phyloP scores from a whole-genome alignment of 2,329 filamentous ascomycete species.

The Monosporascus sp. region DNA sequence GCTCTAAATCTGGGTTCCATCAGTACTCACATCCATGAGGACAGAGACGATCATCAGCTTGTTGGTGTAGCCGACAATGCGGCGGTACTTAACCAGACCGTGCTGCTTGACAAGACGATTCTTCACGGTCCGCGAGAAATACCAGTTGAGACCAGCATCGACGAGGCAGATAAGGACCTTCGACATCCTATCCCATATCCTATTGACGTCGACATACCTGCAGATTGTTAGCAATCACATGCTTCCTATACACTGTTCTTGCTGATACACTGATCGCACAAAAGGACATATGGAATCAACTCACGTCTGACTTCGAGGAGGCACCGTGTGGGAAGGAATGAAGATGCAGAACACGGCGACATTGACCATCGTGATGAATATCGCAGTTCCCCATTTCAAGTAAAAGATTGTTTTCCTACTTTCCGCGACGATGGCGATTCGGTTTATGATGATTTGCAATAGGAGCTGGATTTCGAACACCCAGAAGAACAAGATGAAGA shows the following conservation, averaged over 20 bases:
- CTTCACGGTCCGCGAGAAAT: conserved; percentile 44
- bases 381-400: conserved; percentile 42
- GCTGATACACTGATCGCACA: too few relatives aligned
- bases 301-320: conserved; percentile 32
- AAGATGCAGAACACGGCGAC: conserved; percentile 49
- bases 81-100: conserved; percentile 44
- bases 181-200: conserved; percentile 46
- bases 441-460: conserved; percentile 51
- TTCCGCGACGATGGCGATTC: conserved; percentile 43
- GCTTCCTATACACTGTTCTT: background rate
- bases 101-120: conserved; percentile 39
- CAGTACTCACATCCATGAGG: conserved; percentile 37
- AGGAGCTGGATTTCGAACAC: conserved; percentile 43
- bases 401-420: conserved; percentile 28
- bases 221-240: background rate
- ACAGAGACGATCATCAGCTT: conserved; percentile 44
- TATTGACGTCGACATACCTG: conserved; percentile 37
- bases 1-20: background rate
- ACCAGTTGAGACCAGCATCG: conserved; percentile 46
- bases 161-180: conserved; percentile 47
- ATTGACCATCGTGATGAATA: conserved; percentile 43
- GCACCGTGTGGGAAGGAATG: conserved; percentile 39
- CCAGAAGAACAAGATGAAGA: conserved; percentile 35
- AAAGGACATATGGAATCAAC: conserved; percentile 5
- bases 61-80: conserved; percentile 43